Evolutionary conservation across 164 flowering plant genomes (phyloP).

Genomic region (Vitis amurensis): DNA sequence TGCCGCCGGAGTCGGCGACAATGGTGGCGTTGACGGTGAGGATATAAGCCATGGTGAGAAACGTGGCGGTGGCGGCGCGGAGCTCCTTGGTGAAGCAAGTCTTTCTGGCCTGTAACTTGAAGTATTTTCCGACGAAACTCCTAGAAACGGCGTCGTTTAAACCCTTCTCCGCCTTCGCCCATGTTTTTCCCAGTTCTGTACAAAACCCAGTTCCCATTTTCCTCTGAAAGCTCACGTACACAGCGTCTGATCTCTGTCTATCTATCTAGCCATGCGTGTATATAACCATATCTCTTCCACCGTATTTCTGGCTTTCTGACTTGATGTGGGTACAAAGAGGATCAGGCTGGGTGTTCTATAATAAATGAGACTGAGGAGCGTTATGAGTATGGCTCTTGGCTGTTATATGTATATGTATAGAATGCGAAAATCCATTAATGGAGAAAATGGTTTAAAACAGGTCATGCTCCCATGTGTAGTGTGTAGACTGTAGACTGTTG

Average conservation of each 20-base stretch:
- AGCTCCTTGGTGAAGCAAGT: slow-evolving; percentile 68
- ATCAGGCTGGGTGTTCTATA: too few relatives aligned
- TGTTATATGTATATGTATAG: slow-evolving; percentile 15
- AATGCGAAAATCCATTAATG: background rate
- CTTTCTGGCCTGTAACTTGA: slow-evolving; percentile 74
- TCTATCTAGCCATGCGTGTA: slow-evolving; percentile 7
- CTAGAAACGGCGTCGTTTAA: slow-evolving; percentile 53
- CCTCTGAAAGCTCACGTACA: slow-evolving; percentile 7
- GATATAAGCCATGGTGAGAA: slow-evolving; percentile 89
- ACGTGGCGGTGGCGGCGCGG: slow-evolving; percentile 85
- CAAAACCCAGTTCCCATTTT: slow-evolving; percentile 30
- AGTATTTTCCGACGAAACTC: slow-evolving; percentile 61
- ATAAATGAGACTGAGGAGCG: too few relatives aligned
- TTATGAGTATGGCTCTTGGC: background rate
- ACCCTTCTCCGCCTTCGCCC: slow-evolving; percentile 38
- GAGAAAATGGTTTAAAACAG: background rate
- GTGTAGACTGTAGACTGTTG: too few relatives aligned
- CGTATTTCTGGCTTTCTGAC: too few relatives aligned
- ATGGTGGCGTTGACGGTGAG: slow-evolving; percentile 83
- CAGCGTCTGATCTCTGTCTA: slow-evolving; percentile 27
- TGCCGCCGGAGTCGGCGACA: slow-evolving; percentile 75
- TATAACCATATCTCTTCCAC: too few relatives aligned
- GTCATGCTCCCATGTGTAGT: background rate
- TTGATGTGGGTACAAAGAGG: too few relatives aligned
- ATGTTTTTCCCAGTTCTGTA: slow-evolving; percentile 28